Evolutionary conservation across 208 protist species (phyloP), one percentile per base, ranked within the genome.

Genomic region (Blechomonas ayalai): DNA sequence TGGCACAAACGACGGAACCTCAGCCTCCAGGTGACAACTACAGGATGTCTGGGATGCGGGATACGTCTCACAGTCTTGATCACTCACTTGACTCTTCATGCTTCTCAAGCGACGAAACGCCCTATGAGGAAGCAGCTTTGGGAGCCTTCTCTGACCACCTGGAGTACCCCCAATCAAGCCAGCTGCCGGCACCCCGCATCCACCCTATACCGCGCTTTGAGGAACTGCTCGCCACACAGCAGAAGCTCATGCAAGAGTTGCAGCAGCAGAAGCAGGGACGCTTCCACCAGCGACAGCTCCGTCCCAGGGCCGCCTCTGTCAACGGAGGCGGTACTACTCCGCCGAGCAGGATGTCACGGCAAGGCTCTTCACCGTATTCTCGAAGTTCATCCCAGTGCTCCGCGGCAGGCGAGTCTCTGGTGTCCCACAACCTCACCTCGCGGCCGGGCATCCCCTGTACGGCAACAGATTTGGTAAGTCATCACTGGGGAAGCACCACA

Each of bases 1-100:
- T 53, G 23, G 49, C 71, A 18, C 39, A 65, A 45, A 26, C 48
- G 10, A 71, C 59, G n/a, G n/a, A n/a, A n/a, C n/a, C n/a, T n/a
- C n/a, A n/a, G n/a, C n/a, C n/a, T n/a, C n/a, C 42, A 24, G 67
- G 52, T 15, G 38, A 9, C 44, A 50, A 27, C n/a, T 75, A 8
- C 71, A 76, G 45, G 56, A 42, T 10, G 44, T 43, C 18, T 40
- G 40, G 5, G 52, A 44, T n/a, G 10, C 10, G 31, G 10, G 12
- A 34, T 34, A 34, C 31, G 10, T n/a, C n/a, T 34, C 31, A 34
- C 31, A 34, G 31, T 10, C 12, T n/a, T n/a, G 31, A 34, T n/a
- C 10, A n/a, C 31, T 34, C 12, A 34, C 31, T 10, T n/a, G 31
- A 34, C 10, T n/a, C 10, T 34, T 34, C 31, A n/a, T n/a, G n/a